Evolutionary conservation across 176 grass and related monocot species (phyloP).

Genomic region (Avena eriantha): DNA sequence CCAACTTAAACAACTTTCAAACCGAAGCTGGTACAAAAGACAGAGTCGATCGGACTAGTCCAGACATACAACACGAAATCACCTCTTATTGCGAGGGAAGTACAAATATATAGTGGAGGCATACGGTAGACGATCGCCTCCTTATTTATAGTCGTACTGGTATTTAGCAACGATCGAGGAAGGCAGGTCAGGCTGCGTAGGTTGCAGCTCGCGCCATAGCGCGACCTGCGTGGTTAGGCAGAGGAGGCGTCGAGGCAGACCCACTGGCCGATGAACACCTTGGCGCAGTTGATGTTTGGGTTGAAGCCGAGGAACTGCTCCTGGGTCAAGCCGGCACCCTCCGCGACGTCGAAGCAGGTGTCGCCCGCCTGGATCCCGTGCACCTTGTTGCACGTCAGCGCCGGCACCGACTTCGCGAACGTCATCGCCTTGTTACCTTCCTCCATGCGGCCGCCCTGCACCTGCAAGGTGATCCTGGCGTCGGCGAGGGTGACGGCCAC

Average conservation of each 20-base stretch:
- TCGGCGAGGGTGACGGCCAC: constrained; percentile 30
- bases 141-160: background rate
- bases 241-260: constrained; percentile 36
- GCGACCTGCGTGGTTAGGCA: background rate
- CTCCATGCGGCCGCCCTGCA: background rate
- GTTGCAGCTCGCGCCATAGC: too few species aligned
- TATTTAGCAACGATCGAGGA: background rate
- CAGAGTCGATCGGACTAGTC: background rate
- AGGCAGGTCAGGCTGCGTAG: too few species aligned
- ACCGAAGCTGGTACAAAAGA: background rate
- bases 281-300: constrained; percentile 51
- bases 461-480: constrained; percentile 14
- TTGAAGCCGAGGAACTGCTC: constrained; percentile 50
- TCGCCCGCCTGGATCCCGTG: constrained; percentile 11
- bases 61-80: background rate
- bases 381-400: constrained; percentile 48
- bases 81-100: background rate
- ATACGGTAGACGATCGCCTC: background rate
- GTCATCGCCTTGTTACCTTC: background rate
- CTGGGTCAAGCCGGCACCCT: background rate
- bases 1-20: background rate
- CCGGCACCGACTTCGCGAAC: background rate
- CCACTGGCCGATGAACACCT: constrained; percentile 58
- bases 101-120: background rate
- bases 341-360: constrained; percentile 37